These are phyloP conservation scores for Hypomyces perniciosus DNA, from an alignment of 2,329 filamentous ascomycete genomes.

Conservation along the genomic window DNA sequence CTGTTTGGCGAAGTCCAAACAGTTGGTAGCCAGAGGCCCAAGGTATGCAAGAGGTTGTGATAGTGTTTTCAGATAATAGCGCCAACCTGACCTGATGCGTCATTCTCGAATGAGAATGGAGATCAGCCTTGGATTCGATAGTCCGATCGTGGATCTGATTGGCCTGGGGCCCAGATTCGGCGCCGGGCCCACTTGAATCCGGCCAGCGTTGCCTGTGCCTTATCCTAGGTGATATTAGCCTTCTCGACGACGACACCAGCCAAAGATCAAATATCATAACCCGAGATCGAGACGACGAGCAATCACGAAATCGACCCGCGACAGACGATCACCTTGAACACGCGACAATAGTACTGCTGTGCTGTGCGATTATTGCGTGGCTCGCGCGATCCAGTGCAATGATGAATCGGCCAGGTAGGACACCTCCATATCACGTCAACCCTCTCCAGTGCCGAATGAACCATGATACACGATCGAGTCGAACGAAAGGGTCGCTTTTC, in stretches of 20 bases:
- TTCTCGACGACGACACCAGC: conserved; percentile 19
- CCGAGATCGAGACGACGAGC: background rate
- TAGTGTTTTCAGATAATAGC: background rate
- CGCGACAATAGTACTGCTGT: conserved; percentile 11
- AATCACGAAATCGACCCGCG: conserved; percentile 14
- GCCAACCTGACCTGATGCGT: conserved; percentile 4
- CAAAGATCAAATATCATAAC: conserved; percentile 8
- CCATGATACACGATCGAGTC: background rate
- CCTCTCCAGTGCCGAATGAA: conserved; percentile 9
- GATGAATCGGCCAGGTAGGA: conserved; percentile 58
- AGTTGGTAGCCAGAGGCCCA: too few species aligned
- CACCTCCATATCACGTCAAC: conserved; percentile 4
- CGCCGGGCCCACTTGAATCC: conserved; percentile 36
- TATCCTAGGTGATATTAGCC: conserved; percentile 19
- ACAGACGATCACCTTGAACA: conserved; percentile 15
- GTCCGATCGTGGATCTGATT: conserved; percentile 20
- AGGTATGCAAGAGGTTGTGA: background rate
- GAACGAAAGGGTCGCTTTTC: background rate
- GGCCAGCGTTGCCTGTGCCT: conserved; percentile 23
- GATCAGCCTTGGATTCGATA: conserved; percentile 18
- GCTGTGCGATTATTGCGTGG: conserved; percentile 10
- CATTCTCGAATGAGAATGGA: conserved; percentile 5
- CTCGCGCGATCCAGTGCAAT: conserved; percentile 28
- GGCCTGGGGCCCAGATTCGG: conserved; percentile 24
- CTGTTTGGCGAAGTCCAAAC: too few species aligned